Base-by-base conservation (phyloP, 768 basidiomycete genomes). In the Phanerochaete carnosa region DNA sequence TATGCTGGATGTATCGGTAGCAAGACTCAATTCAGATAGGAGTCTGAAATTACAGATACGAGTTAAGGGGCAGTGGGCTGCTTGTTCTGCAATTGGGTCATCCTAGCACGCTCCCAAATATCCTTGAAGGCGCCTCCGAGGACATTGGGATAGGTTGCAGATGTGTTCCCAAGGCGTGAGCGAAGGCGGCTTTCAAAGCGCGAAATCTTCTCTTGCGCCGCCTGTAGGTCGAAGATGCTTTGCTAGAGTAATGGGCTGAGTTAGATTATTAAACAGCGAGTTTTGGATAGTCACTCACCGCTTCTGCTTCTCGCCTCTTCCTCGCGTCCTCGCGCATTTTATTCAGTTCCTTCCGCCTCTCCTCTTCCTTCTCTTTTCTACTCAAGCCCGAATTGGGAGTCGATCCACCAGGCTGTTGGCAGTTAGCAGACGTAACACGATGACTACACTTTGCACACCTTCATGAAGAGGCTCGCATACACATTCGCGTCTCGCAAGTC, bases 291-390 rank as follows among this genome's bases (percentile, higher is more conserved):
- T n/a, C 12, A 68, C 83, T 64, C 51, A 88, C 88, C 50, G 79
- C 77, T 64, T 89, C 87, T 45, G 76, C 72, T 22, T 74, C 73
- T 11, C 85, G 79, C 64, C 81, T 87, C 1, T 79, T 80, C 63
- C 80, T 79, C 19, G 85, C 86, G 39, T 90, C 89, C 39, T 90
- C 86, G 58, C 87, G 80, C 85, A 88, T 82, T 67, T 77, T 83
- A 66, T 86, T 79, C 65, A 91, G 66, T 59, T 92, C 87, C 64
- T 80, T 86, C 59, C 83, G 78, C 51, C 87, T 77, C 68, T 90
- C 88, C 63, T 89, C 88, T n/a, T 88, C 83, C 46, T 77, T 79
- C 60, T 89, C 88, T 23, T 88, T 83, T 47, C 79, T 74, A 45
- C 74, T 83, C 45, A 70, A 22, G 0, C 69, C 69, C 8, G 71